Conservation (phyloP, 2,329 filamentous ascomycete genomes). For the Xylariaceae sp. region DNA sequence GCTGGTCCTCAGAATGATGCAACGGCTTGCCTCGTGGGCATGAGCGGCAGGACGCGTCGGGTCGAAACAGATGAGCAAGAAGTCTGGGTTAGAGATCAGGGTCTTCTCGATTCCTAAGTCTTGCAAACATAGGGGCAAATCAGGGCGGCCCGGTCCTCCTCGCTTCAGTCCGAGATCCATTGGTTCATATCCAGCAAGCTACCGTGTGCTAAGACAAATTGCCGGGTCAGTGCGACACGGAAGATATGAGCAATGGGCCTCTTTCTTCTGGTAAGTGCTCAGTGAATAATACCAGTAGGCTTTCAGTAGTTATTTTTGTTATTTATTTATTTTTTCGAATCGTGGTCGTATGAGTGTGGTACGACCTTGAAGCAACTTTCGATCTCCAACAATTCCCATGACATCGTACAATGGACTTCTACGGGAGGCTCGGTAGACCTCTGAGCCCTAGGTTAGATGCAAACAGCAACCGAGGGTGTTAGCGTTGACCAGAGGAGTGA, state of each 20-base stretch:
- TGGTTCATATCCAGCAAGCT: conserved; percentile 9
- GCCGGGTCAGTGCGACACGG: conserved; percentile 7
- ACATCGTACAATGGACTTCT: too few species aligned
- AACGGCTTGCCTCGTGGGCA: neutral
- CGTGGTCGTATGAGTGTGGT: too few species aligned
- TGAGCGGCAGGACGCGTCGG: neutral
- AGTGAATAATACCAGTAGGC: neutral
- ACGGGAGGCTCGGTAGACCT: too few species aligned
- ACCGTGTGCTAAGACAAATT: conserved; percentile 12
- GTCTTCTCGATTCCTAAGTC: neutral
- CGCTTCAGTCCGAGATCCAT: conserved; percentile 11
- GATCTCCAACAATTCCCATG: too few species aligned
- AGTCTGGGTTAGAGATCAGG: neutral
- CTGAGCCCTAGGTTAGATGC: too few species aligned
- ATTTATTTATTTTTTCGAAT: neutral
- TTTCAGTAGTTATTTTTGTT: neutral
- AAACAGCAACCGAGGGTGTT: too few species aligned
- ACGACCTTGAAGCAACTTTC: too few species aligned
- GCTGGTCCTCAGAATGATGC: neutral
- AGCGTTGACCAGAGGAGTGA: too few species aligned
- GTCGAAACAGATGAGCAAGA: neutral
- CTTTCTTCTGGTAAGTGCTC: neutral
- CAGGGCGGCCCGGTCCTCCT: neutral
- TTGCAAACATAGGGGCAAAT: neutral
- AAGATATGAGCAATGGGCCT: conserved; percentile 1